Percentiles rank a stretch among this genome's conserved stretches.
These are phyloP conservation scores for Ambrosia hybrid DNA, from an alignment of 140 eudicot genomes.

Conservation along the genomic window DNA sequence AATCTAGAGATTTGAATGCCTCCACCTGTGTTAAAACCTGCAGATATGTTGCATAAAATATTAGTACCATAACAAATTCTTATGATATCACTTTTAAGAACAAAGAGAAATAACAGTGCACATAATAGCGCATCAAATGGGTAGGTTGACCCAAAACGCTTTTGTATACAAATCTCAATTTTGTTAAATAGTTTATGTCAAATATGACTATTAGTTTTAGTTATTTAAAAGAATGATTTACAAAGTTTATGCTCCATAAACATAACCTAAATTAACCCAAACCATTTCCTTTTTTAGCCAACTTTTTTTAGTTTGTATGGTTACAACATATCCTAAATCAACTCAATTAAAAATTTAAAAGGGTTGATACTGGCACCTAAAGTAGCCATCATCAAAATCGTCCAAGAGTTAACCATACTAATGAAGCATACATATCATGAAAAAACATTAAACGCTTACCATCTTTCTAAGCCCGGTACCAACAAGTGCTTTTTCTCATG, in stretches of 20 bases:
- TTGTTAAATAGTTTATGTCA: not conserved
- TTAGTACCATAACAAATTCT: slow-evolving; percentile 12
- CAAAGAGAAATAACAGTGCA: not conserved
- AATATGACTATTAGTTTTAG: not conserved
- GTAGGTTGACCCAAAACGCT: not conserved
- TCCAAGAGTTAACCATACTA: not conserved
- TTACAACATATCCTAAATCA: not conserved
- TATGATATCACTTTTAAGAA: not conserved
- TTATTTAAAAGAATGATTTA: not conserved
- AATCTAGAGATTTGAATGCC: slow-evolving; percentile 56
- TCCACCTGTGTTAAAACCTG: slow-evolving; percentile 79
- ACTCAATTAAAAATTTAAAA: not conserved
- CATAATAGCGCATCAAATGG: not conserved
- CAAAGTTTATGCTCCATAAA: not conserved
- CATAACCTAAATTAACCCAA: slow-evolving; percentile 3
- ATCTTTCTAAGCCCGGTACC: slow-evolving; percentile 75
- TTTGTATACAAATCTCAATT: not conserved
- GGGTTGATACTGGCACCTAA: not conserved
- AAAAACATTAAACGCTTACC: slow-evolving; percentile 39
- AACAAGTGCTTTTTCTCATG: slow-evolving; percentile 73
- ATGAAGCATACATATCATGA: slow-evolving; percentile 9
- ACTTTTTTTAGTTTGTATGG: not conserved
- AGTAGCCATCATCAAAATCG: not conserved
- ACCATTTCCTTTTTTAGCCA: not conserved
- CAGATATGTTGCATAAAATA: slow-evolving; percentile 1